Conservation (phyloP, 441 rosid genomes). For the Francoa sonchifolia region DNA sequence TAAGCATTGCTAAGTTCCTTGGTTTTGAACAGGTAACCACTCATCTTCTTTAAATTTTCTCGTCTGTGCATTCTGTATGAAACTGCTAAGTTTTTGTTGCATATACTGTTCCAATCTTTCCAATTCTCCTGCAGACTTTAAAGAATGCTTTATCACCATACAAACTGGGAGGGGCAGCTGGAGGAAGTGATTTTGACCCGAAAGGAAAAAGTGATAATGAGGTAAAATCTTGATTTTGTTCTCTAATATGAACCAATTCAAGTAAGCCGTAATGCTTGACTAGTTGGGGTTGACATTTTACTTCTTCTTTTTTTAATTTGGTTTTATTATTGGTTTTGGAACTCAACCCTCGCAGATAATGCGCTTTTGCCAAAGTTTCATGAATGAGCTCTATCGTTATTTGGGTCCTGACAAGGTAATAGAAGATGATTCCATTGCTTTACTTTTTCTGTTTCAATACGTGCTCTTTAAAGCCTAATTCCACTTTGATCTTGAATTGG, state of each 20-base stretch:
- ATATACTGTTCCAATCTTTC: too few species aligned
- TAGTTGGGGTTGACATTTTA: too few species aligned
- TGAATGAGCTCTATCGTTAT: conserved; percentile 86
- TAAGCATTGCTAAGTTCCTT: conserved; percentile 88
- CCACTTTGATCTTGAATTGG: too few species aligned
- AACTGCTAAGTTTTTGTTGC: too few species aligned
- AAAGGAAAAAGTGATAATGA: conserved; percentile 97
- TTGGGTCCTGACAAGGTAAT: conserved; percentile 88
- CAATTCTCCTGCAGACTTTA: conserved; percentile 45
- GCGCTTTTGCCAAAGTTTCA: conserved; percentile 99
- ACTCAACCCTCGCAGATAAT: conserved; percentile 53
- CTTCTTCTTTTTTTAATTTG: too few species aligned
- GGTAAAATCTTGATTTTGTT: conserved; percentile 47
- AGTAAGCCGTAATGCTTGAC: too few species aligned
- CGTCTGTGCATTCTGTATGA: too few species aligned
- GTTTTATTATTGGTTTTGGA: conserved; percentile 17
- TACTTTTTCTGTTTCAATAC: too few species aligned
- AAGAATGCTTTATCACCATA: conserved; percentile 91
- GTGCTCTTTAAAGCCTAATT: too few species aligned
- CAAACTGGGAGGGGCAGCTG: conserved; percentile 98
- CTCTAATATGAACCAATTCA: too few species aligned
- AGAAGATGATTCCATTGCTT: conserved; percentile 4
- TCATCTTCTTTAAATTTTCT: conserved; percentile 7
- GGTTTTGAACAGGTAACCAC: conserved; percentile 91
- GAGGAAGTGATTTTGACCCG: conserved; percentile 99